Evolutionary conservation across 805 yeast species (phyloP).

Genomic region (Candida oleophila): DNA sequence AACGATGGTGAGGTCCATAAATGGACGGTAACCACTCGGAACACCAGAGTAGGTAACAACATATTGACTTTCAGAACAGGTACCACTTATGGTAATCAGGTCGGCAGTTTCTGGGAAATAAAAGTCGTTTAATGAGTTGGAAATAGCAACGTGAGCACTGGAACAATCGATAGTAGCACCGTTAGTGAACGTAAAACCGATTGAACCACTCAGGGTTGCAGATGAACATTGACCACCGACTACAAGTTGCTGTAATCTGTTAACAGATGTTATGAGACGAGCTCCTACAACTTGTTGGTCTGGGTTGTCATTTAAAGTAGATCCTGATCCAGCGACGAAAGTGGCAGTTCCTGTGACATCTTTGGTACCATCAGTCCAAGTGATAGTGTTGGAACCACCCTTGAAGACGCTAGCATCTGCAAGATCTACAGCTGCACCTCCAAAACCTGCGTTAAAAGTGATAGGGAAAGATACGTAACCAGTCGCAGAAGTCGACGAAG

Average conservation of each 20-base stretch:
- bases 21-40: slow-evolving; percentile 30
- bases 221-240: neutral
- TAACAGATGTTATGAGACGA: neutral
- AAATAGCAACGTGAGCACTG: slow-evolving; percentile 16
- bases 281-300: neutral
- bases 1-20: slow-evolving; percentile 11
- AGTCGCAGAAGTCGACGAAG: neutral
- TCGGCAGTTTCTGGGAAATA: slow-evolving; percentile 12
- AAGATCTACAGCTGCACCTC: slow-evolving; percentile 9
- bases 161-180: slow-evolving; percentile 19
- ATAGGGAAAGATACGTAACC: neutral
- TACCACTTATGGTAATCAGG: slow-evolving; percentile 6
- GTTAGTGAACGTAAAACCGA: slow-evolving; percentile 16
- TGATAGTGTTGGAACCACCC: slow-evolving; percentile 13
- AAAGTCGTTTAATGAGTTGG: slow-evolving; percentile 22
- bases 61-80: slow-evolving; percentile 13
- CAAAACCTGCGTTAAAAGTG: neutral
- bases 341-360: slow-evolving; percentile 10
- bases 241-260: neutral
- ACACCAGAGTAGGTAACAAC: slow-evolving; percentile 15
- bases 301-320: neutral
- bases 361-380: slow-evolving; percentile 16
- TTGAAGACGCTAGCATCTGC: slow-evolving; percentile 7
- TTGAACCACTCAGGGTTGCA: slow-evolving; percentile 11
- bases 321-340: slow-evolving; percentile 9